A percentile compares a stretch with the other conserved stretches of the same genome.
These are phyloP conservation scores for Colletotrichum liaoningense DNA, from an alignment of 2,329 filamentous ascomycete genomes.

Conservation along the genomic window DNA sequence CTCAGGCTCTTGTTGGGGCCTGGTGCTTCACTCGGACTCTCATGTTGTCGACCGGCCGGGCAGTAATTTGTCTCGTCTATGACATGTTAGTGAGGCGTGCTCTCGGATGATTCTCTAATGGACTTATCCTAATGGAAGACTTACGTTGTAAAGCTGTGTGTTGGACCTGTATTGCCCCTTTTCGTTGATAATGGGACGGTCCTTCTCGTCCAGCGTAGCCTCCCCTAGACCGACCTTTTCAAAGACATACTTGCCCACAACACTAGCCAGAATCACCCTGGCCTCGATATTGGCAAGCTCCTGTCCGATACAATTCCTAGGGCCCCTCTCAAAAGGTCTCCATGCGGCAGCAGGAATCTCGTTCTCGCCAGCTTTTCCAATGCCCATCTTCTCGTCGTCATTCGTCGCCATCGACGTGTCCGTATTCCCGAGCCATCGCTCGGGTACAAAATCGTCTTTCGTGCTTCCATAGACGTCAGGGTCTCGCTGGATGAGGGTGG, in stretches of 20 bases:
- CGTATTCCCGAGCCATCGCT: conserved; percentile 50
- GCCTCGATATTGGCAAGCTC: conserved; percentile 66
- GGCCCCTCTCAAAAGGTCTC: conserved; percentile 65
- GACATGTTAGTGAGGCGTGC: background rate
- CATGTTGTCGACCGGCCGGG: conserved; percentile 36
- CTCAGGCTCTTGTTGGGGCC: background rate
- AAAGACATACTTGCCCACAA: conserved; percentile 37
- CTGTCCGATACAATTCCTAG: conserved; percentile 66
- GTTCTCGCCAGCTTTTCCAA: conserved; percentile 4
- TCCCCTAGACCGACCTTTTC: conserved; percentile 36
- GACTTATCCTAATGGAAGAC: background rate
- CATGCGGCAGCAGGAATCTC: conserved; percentile 53
- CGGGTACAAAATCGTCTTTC: conserved; percentile 50
- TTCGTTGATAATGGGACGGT: conserved; percentile 31
- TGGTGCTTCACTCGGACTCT: conserved; percentile 28
- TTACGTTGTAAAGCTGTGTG: conserved; percentile 35
- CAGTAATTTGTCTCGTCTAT: conserved; percentile 36
- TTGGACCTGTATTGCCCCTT: conserved; percentile 34
- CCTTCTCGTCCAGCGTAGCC: conserved; percentile 29
- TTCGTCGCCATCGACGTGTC: conserved; percentile 41
- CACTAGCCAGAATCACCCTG: conserved; percentile 55
- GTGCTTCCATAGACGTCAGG: conserved; percentile 47
- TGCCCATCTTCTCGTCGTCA: conserved; percentile 21
- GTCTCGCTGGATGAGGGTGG: conserved; percentile 49
- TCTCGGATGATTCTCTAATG: too few relatives aligned